Evolutionary conservation across 1,284 basidiomycete genomes (phyloP).

Genomic region (Melampsora abietis-canadensis): DNA sequence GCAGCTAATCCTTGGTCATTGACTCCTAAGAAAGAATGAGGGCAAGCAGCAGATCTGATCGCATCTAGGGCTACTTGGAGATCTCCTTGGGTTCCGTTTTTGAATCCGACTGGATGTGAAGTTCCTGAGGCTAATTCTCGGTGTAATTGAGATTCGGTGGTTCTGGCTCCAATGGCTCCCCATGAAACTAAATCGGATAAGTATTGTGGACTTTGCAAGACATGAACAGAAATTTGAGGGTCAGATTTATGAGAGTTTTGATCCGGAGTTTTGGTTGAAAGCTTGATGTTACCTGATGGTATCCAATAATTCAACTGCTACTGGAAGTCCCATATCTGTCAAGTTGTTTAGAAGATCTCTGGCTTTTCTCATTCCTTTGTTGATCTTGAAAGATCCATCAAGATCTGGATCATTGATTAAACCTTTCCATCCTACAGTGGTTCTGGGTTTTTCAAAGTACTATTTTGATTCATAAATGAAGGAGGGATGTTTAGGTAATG

Average conservation of each 20-base stretch:
- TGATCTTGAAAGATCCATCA: conserved; percentile 80
- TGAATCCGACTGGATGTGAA: conserved; percentile 81
- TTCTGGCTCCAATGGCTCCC: conserved; percentile 96
- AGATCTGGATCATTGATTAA: conserved; percentile 92
- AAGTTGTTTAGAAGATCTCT: conserved; percentile 82
- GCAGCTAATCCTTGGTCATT: conserved; percentile 87
- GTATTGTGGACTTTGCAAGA: conserved; percentile 83
- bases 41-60: conserved; percentile 76
- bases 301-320: conserved; percentile 78
- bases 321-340: conserved; percentile 76
- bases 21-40: conserved; percentile 88
- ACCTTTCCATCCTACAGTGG: conserved; percentile 97
- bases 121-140: conserved; percentile 79
- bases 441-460: conserved; percentile 71
- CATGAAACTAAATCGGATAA: conserved; percentile 92
- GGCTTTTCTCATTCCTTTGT: conserved; percentile 89
- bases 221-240: neutral
- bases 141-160: conserved; percentile 93
- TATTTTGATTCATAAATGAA: neutral
- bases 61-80: conserved; percentile 69
- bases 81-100: conserved; percentile 55
- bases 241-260: conserved; percentile 50
- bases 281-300: conserved; percentile 51
- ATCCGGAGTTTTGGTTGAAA: conserved; percentile 46
- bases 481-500: neutral